Evolutionary conservation across 257 asterid genomes (phyloP).

Genomic region (Verbena officinalis): DNA sequence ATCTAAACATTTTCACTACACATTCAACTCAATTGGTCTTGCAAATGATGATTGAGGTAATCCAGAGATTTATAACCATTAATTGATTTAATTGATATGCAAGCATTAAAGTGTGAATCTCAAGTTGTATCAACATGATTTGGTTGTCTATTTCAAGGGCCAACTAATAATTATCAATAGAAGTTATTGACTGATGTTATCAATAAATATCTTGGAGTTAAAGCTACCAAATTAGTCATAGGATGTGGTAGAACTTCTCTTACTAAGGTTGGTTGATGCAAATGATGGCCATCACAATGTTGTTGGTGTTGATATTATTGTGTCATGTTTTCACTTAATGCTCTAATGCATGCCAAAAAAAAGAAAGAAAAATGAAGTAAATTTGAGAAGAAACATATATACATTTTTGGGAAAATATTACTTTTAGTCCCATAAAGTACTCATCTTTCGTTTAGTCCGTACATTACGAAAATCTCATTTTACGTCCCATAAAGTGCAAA

Average conservation of each 20-base stretch:
- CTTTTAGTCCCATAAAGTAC: too few relatives aligned
- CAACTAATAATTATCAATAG: neutral
- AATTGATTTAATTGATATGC: too few relatives aligned
- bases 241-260: conserved; percentile 13
- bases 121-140: neutral
- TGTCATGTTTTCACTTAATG: neutral
- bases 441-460: too few relatives aligned
- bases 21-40: too few relatives aligned
- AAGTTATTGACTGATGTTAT: too few relatives aligned
- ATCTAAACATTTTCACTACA: too few relatives aligned
- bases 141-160: neutral
- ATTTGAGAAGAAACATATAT: too few relatives aligned
- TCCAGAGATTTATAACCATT: too few relatives aligned
- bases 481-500: too few relatives aligned
- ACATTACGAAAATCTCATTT: too few relatives aligned
- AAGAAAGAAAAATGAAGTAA: neutral
- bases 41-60: too few relatives aligned
- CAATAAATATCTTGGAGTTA: neutral
- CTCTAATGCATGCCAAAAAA: neutral
- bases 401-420: too few relatives aligned
- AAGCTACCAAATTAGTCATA: conserved; percentile 15
- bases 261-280: neutral
- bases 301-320: neutral
- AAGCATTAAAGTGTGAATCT: neutral
- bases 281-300: neutral